Conservation (phyloP, 441 rosid species). For the Populus tomentosa region DNA sequence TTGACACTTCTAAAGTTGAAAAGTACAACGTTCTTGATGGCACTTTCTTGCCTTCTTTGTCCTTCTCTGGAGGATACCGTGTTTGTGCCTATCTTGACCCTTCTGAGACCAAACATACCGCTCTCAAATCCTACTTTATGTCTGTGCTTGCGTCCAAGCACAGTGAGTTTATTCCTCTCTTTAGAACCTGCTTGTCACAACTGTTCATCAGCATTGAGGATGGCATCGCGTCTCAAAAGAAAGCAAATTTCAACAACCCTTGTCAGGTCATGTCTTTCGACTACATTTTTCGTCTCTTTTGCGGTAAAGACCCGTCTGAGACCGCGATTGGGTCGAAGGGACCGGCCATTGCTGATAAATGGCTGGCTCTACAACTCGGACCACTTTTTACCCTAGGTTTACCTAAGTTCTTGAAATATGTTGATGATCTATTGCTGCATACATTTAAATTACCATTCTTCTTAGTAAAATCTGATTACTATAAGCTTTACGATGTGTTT, state of each 20-base stretch:
- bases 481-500: neutral
- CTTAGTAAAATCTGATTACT: neutral
- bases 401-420: neutral
- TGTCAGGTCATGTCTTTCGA: neutral
- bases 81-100: constrained; percentile 1
- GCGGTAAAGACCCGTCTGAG: neutral
- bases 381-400: neutral
- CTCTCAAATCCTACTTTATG: neutral
- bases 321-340: neutral
- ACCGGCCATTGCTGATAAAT: neutral
- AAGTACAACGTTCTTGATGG: neutral
- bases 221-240: neutral
- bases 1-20: neutral
- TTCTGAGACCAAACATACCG: neutral
- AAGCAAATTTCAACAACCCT: neutral
- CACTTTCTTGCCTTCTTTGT: neutral
- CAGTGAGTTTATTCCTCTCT: neutral
- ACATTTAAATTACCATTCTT: neutral
- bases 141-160: neutral
- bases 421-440: neutral
- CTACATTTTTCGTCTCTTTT: neutral
- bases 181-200: neutral
- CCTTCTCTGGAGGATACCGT: neutral
- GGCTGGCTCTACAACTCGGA: neutral
- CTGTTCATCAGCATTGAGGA: neutral